Percentiles rank a stretch among this genome's conserved stretches.
These are phyloP conservation scores for Whalleya microplaca DNA, from an alignment of 2,329 filamentous ascomycete species.

Conservation along the genomic window DNA sequence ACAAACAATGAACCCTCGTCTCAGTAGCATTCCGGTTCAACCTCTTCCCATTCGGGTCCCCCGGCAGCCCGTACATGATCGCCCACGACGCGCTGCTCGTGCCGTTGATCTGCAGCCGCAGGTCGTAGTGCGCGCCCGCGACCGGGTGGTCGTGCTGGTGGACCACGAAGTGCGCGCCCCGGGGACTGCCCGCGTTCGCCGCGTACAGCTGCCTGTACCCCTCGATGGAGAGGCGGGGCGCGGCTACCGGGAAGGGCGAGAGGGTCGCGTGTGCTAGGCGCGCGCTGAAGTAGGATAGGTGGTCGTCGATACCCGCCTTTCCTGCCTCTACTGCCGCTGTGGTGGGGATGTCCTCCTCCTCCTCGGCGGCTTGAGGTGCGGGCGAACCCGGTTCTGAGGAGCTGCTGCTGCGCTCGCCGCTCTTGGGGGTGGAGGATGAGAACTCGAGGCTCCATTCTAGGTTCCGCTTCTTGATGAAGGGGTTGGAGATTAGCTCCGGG, in stretches of 20 bases:
- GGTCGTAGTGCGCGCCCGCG: conserved; percentile 70
- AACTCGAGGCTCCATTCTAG: conserved; percentile 46
- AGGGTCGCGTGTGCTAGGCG: conserved; percentile 36
- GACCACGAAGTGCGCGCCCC: conserved; percentile 65
- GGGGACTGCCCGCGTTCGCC: conserved; percentile 32
- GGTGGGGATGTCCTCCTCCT: conserved; percentile 19
- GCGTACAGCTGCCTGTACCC: conserved; percentile 44
- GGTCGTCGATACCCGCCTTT: conserved; percentile 41
- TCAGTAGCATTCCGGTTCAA: conserved; percentile 63
- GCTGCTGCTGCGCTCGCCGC: conserved; percentile 16
- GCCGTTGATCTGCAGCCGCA: conserved; percentile 70
- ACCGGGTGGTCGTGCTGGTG: conserved; percentile 76
- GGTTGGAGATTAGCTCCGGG: conserved; percentile 46
- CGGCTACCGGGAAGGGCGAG: conserved; percentile 21
- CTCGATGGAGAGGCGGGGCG: conserved; percentile 40
- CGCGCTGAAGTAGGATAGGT: conserved; percentile 44
- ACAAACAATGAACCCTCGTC: conserved; percentile 63
- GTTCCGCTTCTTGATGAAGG: conserved; percentile 52
- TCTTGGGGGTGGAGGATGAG: conserved; percentile 16
- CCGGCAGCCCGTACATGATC: conserved; percentile 65
- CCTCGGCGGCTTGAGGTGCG: conserved; percentile 5
- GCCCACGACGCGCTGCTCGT: conserved; percentile 69
- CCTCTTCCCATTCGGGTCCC: conserved; percentile 58
- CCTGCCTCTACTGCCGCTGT: conserved; percentile 48
- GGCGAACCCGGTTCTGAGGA: conserved; percentile 11